Conservation (phyloP, 345 rosid species). For the Eucalyptus curtisii region DNA sequence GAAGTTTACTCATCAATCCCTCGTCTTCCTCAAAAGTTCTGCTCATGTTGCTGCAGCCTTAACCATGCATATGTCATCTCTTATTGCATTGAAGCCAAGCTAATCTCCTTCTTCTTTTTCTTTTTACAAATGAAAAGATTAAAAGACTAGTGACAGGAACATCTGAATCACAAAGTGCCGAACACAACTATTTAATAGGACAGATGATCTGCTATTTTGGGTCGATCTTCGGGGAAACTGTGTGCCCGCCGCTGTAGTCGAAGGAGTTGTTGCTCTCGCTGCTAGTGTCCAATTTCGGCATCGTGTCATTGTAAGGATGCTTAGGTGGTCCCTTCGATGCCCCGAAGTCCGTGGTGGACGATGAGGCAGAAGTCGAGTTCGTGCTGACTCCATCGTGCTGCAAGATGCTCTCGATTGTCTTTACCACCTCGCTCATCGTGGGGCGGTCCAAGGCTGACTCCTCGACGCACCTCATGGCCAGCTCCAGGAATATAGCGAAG, state of each 20-base stretch:
- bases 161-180: not conserved
- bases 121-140: not conserved
- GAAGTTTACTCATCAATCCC: not conserved
- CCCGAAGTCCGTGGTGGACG: conserved; percentile 67
- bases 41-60: not conserved
- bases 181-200: not conserved
- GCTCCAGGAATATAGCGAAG: conserved; percentile 47
- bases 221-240: conserved; percentile 44
- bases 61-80: not conserved
- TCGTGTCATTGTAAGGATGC: conserved; percentile 36
- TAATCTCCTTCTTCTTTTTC: not conserved
- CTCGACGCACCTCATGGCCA: conserved; percentile 79
- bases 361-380: conserved; percentile 78
- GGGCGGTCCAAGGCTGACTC: conserved; percentile 84
- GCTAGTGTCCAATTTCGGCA: conserved; percentile 24
- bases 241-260: conserved; percentile 73
- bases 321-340: conserved; percentile 21
- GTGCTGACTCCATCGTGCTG: conserved; percentile 61
- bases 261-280: conserved; percentile 21
- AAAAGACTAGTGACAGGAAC: not conserved
- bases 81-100: not conserved
- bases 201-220: conserved; percentile 25
- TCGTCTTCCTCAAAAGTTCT: not conserved
- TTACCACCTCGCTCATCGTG: conserved; percentile 76
- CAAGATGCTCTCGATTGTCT: conserved; percentile 57